A percentile compares a stretch with the other conserved stretches of the same genome.
These are phyloP conservation scores for Lecanoromycetidae sp. DNA, from an alignment of 2,329 filamentous ascomycete genomes.

Conservation along the genomic window DNA sequence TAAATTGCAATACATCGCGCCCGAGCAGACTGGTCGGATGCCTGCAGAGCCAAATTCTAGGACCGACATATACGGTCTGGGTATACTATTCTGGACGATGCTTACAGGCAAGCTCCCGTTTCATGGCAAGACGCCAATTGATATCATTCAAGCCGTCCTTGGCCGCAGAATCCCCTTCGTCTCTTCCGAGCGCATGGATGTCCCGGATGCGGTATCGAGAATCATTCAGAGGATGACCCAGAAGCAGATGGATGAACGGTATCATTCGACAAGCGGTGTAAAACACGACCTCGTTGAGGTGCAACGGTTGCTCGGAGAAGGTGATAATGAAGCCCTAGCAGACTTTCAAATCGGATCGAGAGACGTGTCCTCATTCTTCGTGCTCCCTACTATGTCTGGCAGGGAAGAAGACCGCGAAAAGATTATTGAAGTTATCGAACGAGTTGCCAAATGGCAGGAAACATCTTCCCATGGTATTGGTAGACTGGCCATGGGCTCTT, in stretches of 20 bases:
- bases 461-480: conserved; percentile 23
- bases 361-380: conserved; percentile 86
- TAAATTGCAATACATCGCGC: conserved; percentile 83
- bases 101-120: conserved; percentile 71
- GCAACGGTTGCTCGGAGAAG: conserved; percentile 60
- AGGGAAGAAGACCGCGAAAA: conserved; percentile 58
- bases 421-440: conserved; percentile 64
- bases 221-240: conserved; percentile 89
- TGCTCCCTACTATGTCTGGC: conserved; percentile 75
- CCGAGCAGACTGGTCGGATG: conserved; percentile 88
- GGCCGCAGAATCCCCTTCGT: conserved; percentile 66
- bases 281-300: conserved; percentile 68
- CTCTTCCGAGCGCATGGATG: conserved; percentile 64
- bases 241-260: conserved; percentile 75
- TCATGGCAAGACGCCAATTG: conserved; percentile 65
- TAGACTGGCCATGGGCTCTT: conserved; percentile 25
- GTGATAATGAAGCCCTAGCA: conserved; percentile 57
- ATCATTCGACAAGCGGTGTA: conserved; percentile 77
- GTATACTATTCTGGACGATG: conserved; percentile 78
- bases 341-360: conserved; percentile 67
- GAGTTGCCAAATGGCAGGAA: conserved; percentile 55
- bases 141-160: conserved; percentile 83
- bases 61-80: conserved; percentile 87
- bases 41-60: conserved; percentile 82
- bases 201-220: conserved; percentile 68